A percentile compares a stretch with the other conserved stretches of the same genome.
Evolutionary conservation across 2,329 filamentous ascomycete species (phyloP).

Genomic region (Pyrenophora graminea): DNA sequence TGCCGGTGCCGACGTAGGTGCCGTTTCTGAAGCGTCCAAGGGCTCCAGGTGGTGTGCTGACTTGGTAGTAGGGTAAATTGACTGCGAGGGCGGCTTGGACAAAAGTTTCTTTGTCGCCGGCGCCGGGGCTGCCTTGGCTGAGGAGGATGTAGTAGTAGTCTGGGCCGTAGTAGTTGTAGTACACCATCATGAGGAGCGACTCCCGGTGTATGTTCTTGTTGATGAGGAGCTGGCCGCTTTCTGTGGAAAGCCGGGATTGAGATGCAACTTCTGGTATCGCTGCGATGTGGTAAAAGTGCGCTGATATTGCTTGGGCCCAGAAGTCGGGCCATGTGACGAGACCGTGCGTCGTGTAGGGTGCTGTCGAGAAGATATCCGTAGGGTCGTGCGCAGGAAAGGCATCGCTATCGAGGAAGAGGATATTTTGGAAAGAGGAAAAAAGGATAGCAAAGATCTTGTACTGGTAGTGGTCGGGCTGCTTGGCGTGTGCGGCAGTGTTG

Average conservation of each 20-base stretch:
- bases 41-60: constrained; percentile 40
- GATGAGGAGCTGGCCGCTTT: constrained; percentile 56
- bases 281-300: constrained; percentile 53
- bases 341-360: constrained; percentile 58
- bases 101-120: constrained; percentile 58
- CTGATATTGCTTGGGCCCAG: constrained; percentile 52
- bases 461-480: constrained; percentile 49
- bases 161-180: constrained; percentile 62
- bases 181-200: constrained; percentile 56
- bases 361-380: constrained; percentile 53
- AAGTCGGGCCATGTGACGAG: constrained; percentile 64
- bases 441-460: constrained; percentile 62
- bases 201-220: constrained; percentile 55
- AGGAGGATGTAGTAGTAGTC: constrained; percentile 56
- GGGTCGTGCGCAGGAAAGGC: constrained; percentile 57
- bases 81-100: constrained; percentile 51
- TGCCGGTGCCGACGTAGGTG: constrained; percentile 14
- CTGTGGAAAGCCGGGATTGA: constrained; percentile 46
- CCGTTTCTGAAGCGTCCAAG: constrained; percentile 34
- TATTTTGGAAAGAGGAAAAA: constrained; percentile 62
- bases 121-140: constrained; percentile 50
- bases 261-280: constrained; percentile 40
- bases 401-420: constrained; percentile 64
- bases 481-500: constrained; percentile 15
- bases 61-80: constrained; percentile 48